Evolutionary conservation across 257 asterid genomes (phyloP), one percentile per base, ranked within the genome.

Genomic region (Fraxinus anomala): DNA sequence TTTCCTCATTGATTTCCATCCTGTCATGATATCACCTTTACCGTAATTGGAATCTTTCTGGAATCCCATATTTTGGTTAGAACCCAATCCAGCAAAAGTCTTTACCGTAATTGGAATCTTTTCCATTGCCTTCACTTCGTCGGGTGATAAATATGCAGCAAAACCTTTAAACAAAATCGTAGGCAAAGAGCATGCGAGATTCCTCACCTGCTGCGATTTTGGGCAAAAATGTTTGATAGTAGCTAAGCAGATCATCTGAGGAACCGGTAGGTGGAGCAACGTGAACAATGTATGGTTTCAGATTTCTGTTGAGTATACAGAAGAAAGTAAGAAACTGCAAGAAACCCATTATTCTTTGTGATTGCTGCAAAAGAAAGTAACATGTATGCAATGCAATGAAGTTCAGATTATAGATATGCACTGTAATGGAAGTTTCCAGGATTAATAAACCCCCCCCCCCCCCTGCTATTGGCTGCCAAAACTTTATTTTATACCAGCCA

Each of bases 41-140:
- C 94, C 94, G 59, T 86, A 89, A 28, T 84, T 86, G 9, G 96
- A 80, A 17, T 73, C 87, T 14, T 71, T 56, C 94, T 91, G 89
- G 12, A 88, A 30, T 17, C 92, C 91, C 36, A 21, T 30, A 75
- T 88, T 81, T 21, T 75, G 91, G 69, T 76, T 81, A 26, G 89
- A 75, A n/a, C 96, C 91, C 70, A 91, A 73, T 81, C 5, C 36
- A 31, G 84, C 21, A 81, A 82, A 23, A 85, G 21, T 0, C 0
- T 26, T 26, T 26, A 26, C 28, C 28, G 28, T 26, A 26, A 26
- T 0, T 26, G 81, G 73, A 11, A 11, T 80, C 28, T n/a, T 73
- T 74, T 83, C 85, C 83, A 85, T 77, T 1, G 71, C 79, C 65
- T 76, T 80, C 33, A 24, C 79, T 34, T 85, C 80, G 2, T 76